phyloP scores from a whole-genome alignment of 768 basidiomycete genomes.

The Zangia roseola region DNA sequence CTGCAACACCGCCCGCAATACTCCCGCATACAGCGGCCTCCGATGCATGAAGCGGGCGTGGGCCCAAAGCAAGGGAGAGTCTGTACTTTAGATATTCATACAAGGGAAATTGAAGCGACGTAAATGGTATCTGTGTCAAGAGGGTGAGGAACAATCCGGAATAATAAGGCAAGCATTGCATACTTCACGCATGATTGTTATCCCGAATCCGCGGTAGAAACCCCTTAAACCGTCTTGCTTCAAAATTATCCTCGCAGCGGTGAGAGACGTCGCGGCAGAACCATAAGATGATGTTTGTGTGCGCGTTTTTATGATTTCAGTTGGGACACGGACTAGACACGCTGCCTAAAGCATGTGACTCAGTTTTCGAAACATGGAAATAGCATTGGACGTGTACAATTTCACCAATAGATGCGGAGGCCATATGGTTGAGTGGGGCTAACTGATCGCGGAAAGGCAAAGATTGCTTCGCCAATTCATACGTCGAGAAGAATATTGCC shows the following conservation, averaged over 20 bases:
- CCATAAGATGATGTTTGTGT: constrained; percentile 84
- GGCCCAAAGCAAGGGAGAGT: constrained; percentile 52
- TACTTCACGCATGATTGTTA: constrained; percentile 72
- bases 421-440: constrained; percentile 61
- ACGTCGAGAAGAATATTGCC: constrained; percentile 92
- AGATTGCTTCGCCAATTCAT: constrained; percentile 82
- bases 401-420: constrained; percentile 60
- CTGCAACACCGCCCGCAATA: constrained; percentile 87
- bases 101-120: constrained; percentile 91
- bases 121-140: constrained; percentile 82
- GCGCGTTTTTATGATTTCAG: constrained; percentile 94
- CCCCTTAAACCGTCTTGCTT: constrained; percentile 66
- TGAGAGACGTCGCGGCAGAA: constrained; percentile 55
- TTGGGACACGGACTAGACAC: constrained; percentile 91
- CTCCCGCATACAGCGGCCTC: constrained; percentile 89
- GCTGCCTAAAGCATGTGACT: constrained; percentile 53
- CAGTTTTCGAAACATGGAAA: constrained; percentile 11
- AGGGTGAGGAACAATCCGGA: constrained; percentile 3
- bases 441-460: constrained; percentile 62
- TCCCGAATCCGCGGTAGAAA: constrained; percentile 86
- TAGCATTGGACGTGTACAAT: constrained; percentile 38
- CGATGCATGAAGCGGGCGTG: constrained; percentile 61
- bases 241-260: constrained; percentile 56
- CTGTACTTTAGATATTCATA: constrained; percentile 84
- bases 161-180: neutral